Evolutionary conservation across 1,284 basidiomycete species (phyloP), one percentile per base, ranked within the genome.

Genomic region (Pseudozyma flocculosa): DNA sequence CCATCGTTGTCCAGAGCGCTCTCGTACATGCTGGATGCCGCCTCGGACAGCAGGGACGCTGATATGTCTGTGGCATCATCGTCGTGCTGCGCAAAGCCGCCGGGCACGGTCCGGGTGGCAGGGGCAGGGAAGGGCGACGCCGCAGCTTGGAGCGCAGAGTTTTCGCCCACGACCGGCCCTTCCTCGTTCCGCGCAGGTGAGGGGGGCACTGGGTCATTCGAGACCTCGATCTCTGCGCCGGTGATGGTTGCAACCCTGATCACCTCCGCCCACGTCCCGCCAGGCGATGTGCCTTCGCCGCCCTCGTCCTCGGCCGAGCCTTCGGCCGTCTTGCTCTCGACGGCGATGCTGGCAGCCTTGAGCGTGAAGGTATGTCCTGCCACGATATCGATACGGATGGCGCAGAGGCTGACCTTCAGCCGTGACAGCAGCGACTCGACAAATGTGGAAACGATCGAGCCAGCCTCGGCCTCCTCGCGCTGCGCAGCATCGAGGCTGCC

Each of bases 351-450:
- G 19, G 44, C 53, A 13, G 37, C 36, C 17, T 41, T n/a, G 23
- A 64, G 52, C 30, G 46, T 50, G 37, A 64, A n/a, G 18, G 54
- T 32, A 0, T 39, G 19, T n/a, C 60, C 54, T 5, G 45, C 56
- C 4, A 40, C 19, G 9, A 68, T 37, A 21, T 46, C 48, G 15
- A 71, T 21, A 0, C 55, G 43, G 7, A 61, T 48, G 11, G 58
- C 39, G 4, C 51, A 32, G 36, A 71, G 37, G 18, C 48, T 19
- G 17, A 73, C 47, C 37, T 66, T 68, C 21, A 73, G 54, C 4
- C 72, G 50, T 15, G 63, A 48, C 15, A 73, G 45, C 4, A 73
- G 54, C 2, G 54, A 54, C 24, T 73, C 70, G 10, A 73, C 62
- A 19, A 68, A 57, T 5, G 55, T 48, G 3, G 61, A 56, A 13